Conservation (phyloP, 2,329 filamentous ascomycete species). For the Aspergillus hiratsukae region DNA sequence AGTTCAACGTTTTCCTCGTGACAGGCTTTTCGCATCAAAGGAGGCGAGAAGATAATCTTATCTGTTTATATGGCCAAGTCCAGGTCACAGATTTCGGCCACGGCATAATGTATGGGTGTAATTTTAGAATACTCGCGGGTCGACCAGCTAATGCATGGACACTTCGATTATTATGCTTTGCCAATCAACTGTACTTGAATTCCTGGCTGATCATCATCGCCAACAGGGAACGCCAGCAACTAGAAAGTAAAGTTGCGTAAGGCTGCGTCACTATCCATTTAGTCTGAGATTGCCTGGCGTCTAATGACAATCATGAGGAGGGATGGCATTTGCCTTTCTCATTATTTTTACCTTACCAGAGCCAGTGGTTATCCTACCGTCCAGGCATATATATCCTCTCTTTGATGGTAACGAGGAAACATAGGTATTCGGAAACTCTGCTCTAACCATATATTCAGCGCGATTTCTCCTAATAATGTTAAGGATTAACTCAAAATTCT, state of each 20-base stretch:
- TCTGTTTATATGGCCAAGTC: neutral
- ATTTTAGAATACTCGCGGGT: constrained; percentile 4
- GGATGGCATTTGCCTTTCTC: no score
- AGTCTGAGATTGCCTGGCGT: constrained; percentile 5
- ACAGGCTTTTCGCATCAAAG: neutral
- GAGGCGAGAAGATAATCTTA: neutral
- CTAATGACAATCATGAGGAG: no score
- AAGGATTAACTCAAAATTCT: no score
- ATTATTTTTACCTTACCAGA: no score
- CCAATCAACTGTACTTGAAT: neutral
- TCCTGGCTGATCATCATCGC: no score
- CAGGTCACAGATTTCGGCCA: constrained; percentile 5
- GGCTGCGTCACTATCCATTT: constrained; percentile 11
- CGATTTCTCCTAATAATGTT: no score
- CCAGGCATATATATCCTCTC: no score
- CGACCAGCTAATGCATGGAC: constrained; percentile 3
- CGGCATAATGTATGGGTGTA: constrained; percentile 1
- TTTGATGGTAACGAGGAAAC: no score
- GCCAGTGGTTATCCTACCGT: no score
- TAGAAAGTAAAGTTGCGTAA: constrained; percentile 10
- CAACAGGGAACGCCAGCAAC: neutral
- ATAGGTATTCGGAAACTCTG: no score
- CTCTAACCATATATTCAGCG: no score
- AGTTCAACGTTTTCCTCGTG: neutral
- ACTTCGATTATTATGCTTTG: neutral